Percentiles rank a stretch among this genome's conserved stretches.
These are phyloP conservation scores for Rhizophagus clarus DNA, from an alignment of 192 early-diverging fungal species.

Conservation along the genomic window DNA sequence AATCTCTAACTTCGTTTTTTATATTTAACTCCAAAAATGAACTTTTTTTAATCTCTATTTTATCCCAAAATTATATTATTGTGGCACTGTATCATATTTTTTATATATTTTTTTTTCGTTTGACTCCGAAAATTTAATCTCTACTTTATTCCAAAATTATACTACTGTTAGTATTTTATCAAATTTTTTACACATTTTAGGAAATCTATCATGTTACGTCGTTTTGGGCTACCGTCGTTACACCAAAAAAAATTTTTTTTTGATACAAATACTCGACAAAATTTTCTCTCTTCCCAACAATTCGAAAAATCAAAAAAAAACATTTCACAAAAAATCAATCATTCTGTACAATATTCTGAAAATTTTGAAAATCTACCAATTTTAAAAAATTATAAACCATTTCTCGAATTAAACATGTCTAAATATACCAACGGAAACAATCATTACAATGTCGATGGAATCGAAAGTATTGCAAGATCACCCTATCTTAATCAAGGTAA, in stretches of 20 bases:
- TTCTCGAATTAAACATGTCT: background rate
- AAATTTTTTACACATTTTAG: no score
- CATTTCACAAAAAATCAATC: background rate
- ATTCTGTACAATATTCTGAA: background rate
- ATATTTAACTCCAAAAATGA: no score
- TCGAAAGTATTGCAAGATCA: background rate
- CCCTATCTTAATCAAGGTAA: constrained; percentile 25
- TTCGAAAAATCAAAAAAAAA: background rate
- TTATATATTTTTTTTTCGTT: no score
- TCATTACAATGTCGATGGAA: background rate
- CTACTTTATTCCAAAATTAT: background rate
- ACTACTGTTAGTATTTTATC: no score
- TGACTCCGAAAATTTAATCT: no score
- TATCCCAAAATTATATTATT: background rate
- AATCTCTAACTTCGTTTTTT: background rate
- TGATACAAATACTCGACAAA: background rate
- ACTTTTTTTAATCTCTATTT: background rate
- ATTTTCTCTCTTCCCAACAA: background rate
- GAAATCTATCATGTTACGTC: no score
- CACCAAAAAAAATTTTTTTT: background rate
- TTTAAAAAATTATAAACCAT: background rate
- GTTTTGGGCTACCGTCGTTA: background rate
- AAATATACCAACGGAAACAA: background rate
- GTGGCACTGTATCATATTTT: no score
- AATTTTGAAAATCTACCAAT: background rate